Conservation (phyloP, 495 filamentous ascomycete genomes). For the Wilcoxina mikolae region DNA sequence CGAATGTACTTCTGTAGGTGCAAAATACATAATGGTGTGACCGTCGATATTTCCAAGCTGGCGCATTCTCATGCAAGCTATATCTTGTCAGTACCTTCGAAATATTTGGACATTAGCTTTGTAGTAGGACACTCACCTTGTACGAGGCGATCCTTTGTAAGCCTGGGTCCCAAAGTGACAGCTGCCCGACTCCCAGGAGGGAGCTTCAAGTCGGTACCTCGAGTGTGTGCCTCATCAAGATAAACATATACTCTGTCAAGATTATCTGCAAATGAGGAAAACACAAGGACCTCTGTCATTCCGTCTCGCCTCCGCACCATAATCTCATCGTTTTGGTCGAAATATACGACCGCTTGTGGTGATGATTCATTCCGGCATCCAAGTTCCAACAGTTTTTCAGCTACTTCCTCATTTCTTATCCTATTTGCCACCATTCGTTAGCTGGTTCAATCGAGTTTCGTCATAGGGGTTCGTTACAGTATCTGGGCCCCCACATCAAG, state of each 20-base stretch:
- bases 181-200: slow-evolving; percentile 46
- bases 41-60: slow-evolving; percentile 46
- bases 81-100: neutral
- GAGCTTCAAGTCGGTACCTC: slow-evolving; percentile 58
- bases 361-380: slow-evolving; percentile 11
- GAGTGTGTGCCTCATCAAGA: slow-evolving; percentile 61
- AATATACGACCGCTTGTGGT: slow-evolving; percentile 45
- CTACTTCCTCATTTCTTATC: slow-evolving; percentile 44
- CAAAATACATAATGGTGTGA: slow-evolving; percentile 46
- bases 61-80: slow-evolving; percentile 55
- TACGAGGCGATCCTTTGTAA: slow-evolving; percentile 57
- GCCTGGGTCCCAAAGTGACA: slow-evolving; percentile 51
- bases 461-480: too few relatives aligned
- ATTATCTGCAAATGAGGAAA: slow-evolving; percentile 46
- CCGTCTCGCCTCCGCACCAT: slow-evolving; percentile 35
- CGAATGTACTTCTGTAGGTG: slow-evolving; percentile 38
- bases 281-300: slow-evolving; percentile 36
- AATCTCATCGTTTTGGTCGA: slow-evolving; percentile 39
- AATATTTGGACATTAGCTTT: neutral
- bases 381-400: slow-evolving; percentile 35
- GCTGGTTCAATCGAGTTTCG: too few relatives aligned
- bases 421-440: too few relatives aligned
- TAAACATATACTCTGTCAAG: slow-evolving; percentile 53
- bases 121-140: slow-evolving; percentile 45
- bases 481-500: slow-evolving; percentile 65